These are phyloP conservation scores for Amaranthus palmeri DNA, from an alignment of 148 eudicot species.

Conservation along the genomic window DNA sequence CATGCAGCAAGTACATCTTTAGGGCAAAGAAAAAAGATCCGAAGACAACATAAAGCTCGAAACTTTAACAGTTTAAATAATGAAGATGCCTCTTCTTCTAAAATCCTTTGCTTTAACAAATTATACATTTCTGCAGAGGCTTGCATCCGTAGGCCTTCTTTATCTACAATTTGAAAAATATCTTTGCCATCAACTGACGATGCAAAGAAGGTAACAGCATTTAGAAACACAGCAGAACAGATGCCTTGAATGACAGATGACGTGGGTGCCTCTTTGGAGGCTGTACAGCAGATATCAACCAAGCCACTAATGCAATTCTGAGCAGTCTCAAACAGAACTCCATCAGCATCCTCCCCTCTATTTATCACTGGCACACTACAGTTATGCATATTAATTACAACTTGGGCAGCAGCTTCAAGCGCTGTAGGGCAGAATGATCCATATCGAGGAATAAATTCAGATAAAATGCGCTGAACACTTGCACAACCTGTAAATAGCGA, in stretches of 20 bases:
- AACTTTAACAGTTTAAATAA: conserved; percentile 50
- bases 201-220: conserved; percentile 60
- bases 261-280: conserved; percentile 59
- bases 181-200: conserved; percentile 68
- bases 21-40: conserved; percentile 74
- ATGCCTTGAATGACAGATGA: conserved; percentile 74
- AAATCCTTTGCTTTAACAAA: conserved; percentile 46
- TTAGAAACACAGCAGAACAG: conserved; percentile 71
- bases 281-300: conserved; percentile 65
- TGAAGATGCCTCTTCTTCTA: conserved; percentile 45
- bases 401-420: conserved; percentile 93
- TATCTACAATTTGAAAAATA: conserved; percentile 65
- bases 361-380: conserved; percentile 55
- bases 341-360: conserved; percentile 71
- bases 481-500: conserved; percentile 52
- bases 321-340: conserved; percentile 70
- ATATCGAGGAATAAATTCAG: conserved; percentile 71
- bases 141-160: conserved; percentile 47
- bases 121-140: conserved; percentile 40
- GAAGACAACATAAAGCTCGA: conserved; percentile 60
- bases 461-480: conserved; percentile 73
- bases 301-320: conserved; percentile 79
- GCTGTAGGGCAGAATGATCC: conserved; percentile 86
- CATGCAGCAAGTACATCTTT: conserved; percentile 63
- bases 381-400: conserved; percentile 72